Conservation (phyloP, 345 rosid genomes). For the Ceriops tagal region DNA sequence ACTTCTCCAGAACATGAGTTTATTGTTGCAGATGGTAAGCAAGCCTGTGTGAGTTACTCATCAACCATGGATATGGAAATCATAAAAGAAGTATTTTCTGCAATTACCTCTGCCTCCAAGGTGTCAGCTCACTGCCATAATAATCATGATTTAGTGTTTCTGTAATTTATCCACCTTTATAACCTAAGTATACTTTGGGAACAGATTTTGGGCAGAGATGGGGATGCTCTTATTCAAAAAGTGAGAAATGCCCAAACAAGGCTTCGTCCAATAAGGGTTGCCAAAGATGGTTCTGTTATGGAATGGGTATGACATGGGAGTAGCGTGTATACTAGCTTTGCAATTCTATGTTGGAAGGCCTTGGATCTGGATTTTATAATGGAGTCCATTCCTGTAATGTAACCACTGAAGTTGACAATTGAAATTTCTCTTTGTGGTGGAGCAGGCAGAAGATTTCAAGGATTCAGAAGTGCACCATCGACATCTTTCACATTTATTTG, state of each 20-base stretch:
- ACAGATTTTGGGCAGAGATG: slow-evolving; percentile 58
- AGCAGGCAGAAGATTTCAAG: slow-evolving; percentile 66
- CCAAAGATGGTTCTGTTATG: slow-evolving; percentile 78
- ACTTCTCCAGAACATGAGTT: slow-evolving; percentile 94
- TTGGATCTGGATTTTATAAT: not conserved
- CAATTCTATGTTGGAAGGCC: not conserved
- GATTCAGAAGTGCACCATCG: slow-evolving; percentile 85
- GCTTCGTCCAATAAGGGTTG: slow-evolving; percentile 62
- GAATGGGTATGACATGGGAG: slow-evolving; percentile 62
- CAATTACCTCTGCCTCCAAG: slow-evolving; percentile 71
- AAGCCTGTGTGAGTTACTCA: slow-evolving; percentile 86
- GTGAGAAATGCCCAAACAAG: slow-evolving; percentile 57
- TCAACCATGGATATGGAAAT: slow-evolving; percentile 93
- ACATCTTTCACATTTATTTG: slow-evolving; percentile 90
- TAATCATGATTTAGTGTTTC: not conserved
- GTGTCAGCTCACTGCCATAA: slow-evolving; percentile 29
- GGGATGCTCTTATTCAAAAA: slow-evolving; percentile 49
- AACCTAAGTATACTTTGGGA: not conserved
- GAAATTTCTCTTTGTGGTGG: not conserved
- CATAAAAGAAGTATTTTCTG: slow-evolving; percentile 69
- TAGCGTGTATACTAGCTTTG: not conserved
- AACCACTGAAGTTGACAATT: slow-evolving; percentile 1
- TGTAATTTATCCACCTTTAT: not conserved
- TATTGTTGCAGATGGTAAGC: slow-evolving; percentile 66
- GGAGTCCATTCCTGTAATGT: not conserved